phyloP scores from a whole-genome alignment of 2,329 filamentous ascomycete species.

The Fusarium xylarioides region DNA sequence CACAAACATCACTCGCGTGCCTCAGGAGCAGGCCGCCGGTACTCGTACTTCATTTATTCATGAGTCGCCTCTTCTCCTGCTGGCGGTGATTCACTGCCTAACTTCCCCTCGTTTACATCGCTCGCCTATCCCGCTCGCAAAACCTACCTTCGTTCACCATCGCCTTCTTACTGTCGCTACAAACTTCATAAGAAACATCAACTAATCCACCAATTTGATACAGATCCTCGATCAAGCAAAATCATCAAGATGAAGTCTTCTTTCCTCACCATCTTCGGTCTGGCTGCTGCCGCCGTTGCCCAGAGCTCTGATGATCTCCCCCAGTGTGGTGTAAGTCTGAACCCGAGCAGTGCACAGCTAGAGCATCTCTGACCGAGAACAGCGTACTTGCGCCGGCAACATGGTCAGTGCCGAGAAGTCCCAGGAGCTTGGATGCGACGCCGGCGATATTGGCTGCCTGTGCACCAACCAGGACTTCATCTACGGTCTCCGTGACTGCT shows the following conservation, averaged over 20 bases:
- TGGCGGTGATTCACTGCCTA: slow-evolving; percentile 25
- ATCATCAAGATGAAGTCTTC: slow-evolving; percentile 61
- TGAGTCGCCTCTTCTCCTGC: background rate
- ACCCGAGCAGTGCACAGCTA: background rate
- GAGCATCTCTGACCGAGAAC: slow-evolving; percentile 19
- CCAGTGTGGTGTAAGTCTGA: slow-evolving; percentile 61
- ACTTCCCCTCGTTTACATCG: slow-evolving; percentile 6
- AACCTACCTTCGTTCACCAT: slow-evolving; percentile 11
- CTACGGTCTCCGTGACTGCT: slow-evolving; percentile 63
- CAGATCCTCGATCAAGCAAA: slow-evolving; percentile 30
- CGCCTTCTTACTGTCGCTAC: slow-evolving; percentile 10
- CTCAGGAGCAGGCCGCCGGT: slow-evolving; percentile 16
- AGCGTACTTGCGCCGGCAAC: slow-evolving; percentile 61
- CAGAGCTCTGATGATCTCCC: slow-evolving; percentile 56
- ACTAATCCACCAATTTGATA: slow-evolving; percentile 19
- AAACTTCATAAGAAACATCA: slow-evolving; percentile 5
- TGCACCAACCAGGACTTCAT: slow-evolving; percentile 58
- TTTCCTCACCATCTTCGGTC: slow-evolving; percentile 53
- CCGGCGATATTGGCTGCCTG: slow-evolving; percentile 55
- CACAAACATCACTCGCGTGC: slow-evolving; percentile 40
- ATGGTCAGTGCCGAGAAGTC: slow-evolving; percentile 58
- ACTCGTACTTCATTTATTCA: slow-evolving; percentile 22
- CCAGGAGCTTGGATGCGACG: slow-evolving; percentile 55
- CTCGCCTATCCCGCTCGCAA: slow-evolving; percentile 1
- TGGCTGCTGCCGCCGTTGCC: slow-evolving; percentile 53